Percentiles rank a stretch among this genome's conserved stretches.
These are phyloP conservation scores for Curvularia spicifera DNA, from an alignment of 2,329 filamentous ascomycete genomes.

Conservation along the genomic window DNA sequence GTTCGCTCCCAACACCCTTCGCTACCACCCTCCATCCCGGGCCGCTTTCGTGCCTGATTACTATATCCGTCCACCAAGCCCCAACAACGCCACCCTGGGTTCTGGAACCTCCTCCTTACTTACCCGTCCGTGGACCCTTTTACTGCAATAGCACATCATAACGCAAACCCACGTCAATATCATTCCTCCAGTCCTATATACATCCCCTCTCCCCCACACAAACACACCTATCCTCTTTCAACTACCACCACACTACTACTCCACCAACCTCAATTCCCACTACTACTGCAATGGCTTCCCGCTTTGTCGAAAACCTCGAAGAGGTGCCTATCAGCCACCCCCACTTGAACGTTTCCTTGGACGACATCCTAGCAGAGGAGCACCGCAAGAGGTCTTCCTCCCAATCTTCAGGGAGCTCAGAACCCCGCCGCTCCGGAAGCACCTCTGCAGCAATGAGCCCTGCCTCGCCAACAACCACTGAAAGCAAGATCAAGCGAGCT, in stretches of 20 bases:
- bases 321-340: conserved; percentile 47
- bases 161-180: conserved; percentile 17
- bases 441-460: conserved; percentile 16
- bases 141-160: conserved; percentile 17
- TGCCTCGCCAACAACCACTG: conserved; percentile 34
- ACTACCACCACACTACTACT: background rate
- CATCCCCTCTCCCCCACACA: conserved; percentile 5
- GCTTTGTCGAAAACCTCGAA: conserved; percentile 50
- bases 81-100: conserved; percentile 15
- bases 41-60: background rate
- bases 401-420: conserved; percentile 40
- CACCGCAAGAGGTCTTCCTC: conserved; percentile 44
- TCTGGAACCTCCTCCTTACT: conserved; percentile 13
- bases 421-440: conserved; percentile 33
- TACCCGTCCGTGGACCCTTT: conserved; percentile 5
- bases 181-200: conserved; percentile 16
- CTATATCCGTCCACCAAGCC: conserved; percentile 8
- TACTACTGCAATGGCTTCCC: conserved; percentile 41
- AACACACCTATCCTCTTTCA: background rate
- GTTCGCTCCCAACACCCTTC: conserved; percentile 4
- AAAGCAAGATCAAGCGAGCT: conserved; percentile 37
- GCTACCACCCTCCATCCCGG: conserved; percentile 4
- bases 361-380: conserved; percentile 50
- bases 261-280: background rate
- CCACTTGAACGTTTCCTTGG: conserved; percentile 49